Conservation (phyloP, 2,329 filamentous ascomycete species). For the Cercospora sp. region DNA sequence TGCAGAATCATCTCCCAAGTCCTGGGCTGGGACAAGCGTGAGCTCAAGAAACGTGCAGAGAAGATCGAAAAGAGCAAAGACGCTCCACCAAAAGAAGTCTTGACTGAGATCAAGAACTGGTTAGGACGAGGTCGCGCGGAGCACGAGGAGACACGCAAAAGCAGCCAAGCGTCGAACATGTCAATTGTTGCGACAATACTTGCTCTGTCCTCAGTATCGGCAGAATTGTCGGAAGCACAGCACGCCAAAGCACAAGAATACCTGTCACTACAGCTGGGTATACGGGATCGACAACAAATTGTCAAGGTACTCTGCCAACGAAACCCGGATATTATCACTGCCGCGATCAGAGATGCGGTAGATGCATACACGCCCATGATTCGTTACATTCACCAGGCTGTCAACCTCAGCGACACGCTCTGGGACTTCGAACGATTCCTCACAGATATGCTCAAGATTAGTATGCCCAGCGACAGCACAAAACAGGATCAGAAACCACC, state of each 20-base stretch:
- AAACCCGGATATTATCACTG: constrained; percentile 71
- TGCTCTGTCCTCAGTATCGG: constrained; percentile 49
- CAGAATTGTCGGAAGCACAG: constrained; percentile 58
- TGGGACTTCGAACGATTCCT: constrained; percentile 68
- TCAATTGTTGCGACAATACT: constrained; percentile 71
- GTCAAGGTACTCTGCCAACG: constrained; percentile 66
- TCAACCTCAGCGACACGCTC: constrained; percentile 70
- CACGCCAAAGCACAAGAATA: constrained; percentile 69
- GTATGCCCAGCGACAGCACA: constrained; percentile 38
- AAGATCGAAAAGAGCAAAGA: constrained; percentile 65
- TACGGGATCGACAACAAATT: constrained; percentile 73
- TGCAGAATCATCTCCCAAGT: constrained; percentile 71
- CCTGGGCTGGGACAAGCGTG: constrained; percentile 69
- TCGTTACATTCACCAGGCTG: constrained; percentile 66
- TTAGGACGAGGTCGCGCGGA: constrained; percentile 54
- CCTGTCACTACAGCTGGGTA: constrained; percentile 67
- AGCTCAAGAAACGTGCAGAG: constrained; percentile 66
- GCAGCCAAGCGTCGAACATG: constrained; percentile 54
- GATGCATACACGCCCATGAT: constrained; percentile 74
- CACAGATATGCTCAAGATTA: constrained; percentile 66
- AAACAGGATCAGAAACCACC: constrained; percentile 46
- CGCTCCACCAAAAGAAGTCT: constrained; percentile 60
- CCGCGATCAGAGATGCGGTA: constrained; percentile 64
- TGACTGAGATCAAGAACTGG: constrained; percentile 62
- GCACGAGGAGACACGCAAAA: constrained; percentile 61